Evolutionary conservation across 176 grass and related monocot genomes (phyloP).

Genomic region (Areca catechu): DNA sequence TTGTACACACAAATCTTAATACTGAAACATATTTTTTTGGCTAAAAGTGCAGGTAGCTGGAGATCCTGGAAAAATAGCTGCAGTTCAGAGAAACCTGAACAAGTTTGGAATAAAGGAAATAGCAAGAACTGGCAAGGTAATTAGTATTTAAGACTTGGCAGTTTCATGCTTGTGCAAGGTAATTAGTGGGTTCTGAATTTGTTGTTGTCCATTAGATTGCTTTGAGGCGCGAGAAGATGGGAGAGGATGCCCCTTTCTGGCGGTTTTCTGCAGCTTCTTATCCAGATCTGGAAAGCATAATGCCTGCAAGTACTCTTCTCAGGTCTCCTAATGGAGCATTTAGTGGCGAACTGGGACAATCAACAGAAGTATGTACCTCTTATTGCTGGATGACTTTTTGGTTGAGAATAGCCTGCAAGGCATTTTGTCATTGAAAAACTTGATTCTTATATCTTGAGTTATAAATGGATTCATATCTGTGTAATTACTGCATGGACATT

Average conservation of each 20-base stretch:
- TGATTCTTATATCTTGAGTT: too few relatives aligned
- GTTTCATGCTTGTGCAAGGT: too few relatives aligned
- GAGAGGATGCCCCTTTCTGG: slow-evolving; percentile 91
- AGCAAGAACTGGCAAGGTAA: slow-evolving; percentile 86
- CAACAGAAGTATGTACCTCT: slow-evolving; percentile 36
- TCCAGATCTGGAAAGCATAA: slow-evolving; percentile 50
- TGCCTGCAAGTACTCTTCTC: slow-evolving; percentile 37
- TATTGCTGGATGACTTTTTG: background rate
- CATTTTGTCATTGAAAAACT: too few relatives aligned
- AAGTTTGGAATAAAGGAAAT: slow-evolving; percentile 95
- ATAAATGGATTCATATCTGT: too few relatives aligned
- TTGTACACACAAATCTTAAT: too few relatives aligned
- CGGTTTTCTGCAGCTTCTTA: slow-evolving; percentile 94
- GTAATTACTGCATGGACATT: too few relatives aligned
- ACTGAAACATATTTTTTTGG: slow-evolving; percentile 4
- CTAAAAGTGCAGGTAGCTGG: slow-evolving; percentile 61
- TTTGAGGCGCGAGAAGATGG: slow-evolving; percentile 84
- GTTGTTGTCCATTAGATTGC: slow-evolving; percentile 57
- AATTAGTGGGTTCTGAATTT: background rate
- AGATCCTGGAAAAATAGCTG: slow-evolving; percentile 91
- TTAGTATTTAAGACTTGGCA: too few relatives aligned
- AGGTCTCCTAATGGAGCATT: slow-evolving; percentile 29
- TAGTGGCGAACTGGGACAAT: slow-evolving; percentile 35
- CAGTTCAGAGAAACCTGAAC: slow-evolving; percentile 59
- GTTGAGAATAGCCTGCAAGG: background rate